Conservation (phyloP, 345 rosid species). For the Litchi chinensis region DNA sequence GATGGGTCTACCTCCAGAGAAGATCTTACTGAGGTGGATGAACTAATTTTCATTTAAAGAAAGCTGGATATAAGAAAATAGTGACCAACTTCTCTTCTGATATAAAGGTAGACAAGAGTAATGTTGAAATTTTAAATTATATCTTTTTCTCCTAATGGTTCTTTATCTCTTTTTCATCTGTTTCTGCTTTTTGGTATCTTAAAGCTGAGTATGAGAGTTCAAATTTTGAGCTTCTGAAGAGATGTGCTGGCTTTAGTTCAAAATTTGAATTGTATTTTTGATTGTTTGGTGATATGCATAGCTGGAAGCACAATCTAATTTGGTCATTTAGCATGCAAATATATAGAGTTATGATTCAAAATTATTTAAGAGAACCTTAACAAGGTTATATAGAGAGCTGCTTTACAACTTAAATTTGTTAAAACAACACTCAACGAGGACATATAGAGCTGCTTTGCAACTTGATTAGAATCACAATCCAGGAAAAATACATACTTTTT, state of each 20-base stretch:
- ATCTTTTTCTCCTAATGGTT: too few species aligned
- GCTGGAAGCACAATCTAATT: neutral
- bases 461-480: too few species aligned
- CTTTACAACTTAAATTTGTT: too few species aligned
- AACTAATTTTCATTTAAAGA: constrained; percentile 75
- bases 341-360: neutral
- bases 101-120: constrained; percentile 68
- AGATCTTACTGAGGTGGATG: constrained; percentile 97
- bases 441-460: too few species aligned
- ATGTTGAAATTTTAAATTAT: neutral
- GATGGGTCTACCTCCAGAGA: constrained; percentile 98
- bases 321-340: neutral
- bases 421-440: too few species aligned
- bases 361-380: neutral
- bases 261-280: neutral
- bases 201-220: neutral
- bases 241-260: neutral
- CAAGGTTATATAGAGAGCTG: neutral
- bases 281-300: neutral
- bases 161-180: too few species aligned
- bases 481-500: too few species aligned
- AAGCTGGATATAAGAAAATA: constrained; percentile 70
- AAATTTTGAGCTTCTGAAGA: neutral
- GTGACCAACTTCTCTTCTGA: constrained; percentile 94
- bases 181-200: too few species aligned